A percentile compares a stretch with the other conserved stretches of the same genome.
phyloP scores from a whole-genome alignment of 2,329 filamentous ascomycete genomes.

The Paecilomyces formosus region DNA sequence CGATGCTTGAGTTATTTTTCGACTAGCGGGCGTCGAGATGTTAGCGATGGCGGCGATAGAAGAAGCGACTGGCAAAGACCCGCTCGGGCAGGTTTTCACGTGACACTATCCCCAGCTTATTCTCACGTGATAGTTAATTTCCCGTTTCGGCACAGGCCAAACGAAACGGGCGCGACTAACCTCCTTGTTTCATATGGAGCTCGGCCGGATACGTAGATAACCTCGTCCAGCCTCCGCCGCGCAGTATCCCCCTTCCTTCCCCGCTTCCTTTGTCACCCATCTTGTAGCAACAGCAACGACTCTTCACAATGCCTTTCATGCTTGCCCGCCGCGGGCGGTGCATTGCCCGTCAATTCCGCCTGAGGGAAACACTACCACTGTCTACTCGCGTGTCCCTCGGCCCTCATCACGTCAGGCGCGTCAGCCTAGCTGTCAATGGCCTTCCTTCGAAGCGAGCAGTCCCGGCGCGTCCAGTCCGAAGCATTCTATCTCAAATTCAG shows the following conservation, averaged over 20 bases:
- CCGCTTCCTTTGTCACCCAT: background rate
- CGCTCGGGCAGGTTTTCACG: background rate
- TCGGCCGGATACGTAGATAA: background rate
- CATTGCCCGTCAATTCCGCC: conserved; percentile 21
- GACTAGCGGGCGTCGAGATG: background rate
- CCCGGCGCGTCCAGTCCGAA: conserved; percentile 6
- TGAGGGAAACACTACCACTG: conserved; percentile 15
- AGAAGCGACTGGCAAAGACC: background rate
- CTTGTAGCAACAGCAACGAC: background rate
- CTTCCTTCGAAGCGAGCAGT: conserved; percentile 8
- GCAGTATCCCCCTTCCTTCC: background rate
- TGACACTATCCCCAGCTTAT: background rate
- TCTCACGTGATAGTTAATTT: conserved; percentile 2
- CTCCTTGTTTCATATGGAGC: conserved; percentile 2
- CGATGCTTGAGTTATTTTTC: background rate
- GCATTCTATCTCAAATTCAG: conserved; percentile 13
- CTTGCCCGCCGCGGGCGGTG: conserved; percentile 22
- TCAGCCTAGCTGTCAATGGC: conserved; percentile 14
- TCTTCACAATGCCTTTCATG: conserved; percentile 22
- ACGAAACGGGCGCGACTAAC: conserved; percentile 1
- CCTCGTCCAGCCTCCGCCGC: background rate
- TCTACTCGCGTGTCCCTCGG: conserved; percentile 18
- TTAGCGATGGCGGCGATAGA: background rate
- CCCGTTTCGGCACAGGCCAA: conserved; percentile 4
- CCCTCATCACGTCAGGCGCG: conserved; percentile 18